Conservation (phyloP, 2,329 filamentous ascomycete species). For the Phyllosticta ampelicida region DNA sequence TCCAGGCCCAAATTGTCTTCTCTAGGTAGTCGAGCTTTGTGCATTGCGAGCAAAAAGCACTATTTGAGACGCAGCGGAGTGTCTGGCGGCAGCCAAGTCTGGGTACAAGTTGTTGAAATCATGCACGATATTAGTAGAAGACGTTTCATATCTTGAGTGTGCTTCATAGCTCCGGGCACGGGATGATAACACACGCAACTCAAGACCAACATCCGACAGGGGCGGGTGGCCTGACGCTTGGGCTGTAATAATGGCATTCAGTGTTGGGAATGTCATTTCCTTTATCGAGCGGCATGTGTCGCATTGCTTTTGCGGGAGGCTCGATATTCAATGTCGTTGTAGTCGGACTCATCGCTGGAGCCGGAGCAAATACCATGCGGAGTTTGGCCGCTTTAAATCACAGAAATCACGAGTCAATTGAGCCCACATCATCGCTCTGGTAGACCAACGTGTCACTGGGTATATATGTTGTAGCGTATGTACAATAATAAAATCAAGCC, state of each 20-base stretch:
- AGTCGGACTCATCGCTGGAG: background rate
- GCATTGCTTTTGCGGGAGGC: background rate
- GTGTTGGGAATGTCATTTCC: background rate
- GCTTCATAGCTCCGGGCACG: background rate
- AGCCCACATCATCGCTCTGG: background rate
- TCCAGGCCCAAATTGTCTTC: constrained; percentile 65
- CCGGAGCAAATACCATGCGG: too few species aligned
- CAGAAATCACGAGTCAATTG: background rate
- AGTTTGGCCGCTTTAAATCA: background rate
- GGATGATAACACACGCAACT: background rate
- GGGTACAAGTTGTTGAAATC: background rate
- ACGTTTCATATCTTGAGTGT: background rate
- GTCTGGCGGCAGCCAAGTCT: background rate
- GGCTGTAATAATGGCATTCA: background rate
- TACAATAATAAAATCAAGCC: constrained; percentile 9
- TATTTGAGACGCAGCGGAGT: background rate
- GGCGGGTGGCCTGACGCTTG: background rate
- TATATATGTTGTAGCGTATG: background rate
- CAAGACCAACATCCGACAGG: background rate
- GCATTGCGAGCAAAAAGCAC: background rate
- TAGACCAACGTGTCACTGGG: background rate
- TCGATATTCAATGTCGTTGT: background rate
- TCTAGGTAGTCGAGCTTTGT: constrained; percentile 15
- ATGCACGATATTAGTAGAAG: background rate
- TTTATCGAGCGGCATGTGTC: background rate